Evolutionary conservation across 805 yeast genomes (phyloP), one percentile per base, ranked within the genome.

Genomic region (Candida piceae): DNA sequence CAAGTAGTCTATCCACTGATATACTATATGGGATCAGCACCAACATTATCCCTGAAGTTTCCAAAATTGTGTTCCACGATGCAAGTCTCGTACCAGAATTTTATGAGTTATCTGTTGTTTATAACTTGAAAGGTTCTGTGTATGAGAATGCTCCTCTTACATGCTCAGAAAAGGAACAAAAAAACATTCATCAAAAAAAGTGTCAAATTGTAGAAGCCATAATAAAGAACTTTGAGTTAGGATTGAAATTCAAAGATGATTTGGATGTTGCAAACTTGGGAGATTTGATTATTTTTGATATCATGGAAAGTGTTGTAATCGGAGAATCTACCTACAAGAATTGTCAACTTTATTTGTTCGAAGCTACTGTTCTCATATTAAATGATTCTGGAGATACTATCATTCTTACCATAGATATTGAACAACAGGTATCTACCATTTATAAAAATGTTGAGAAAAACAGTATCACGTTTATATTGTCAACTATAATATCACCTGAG

Each of bases 191-290:
- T 36, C 34, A 40, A 13, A 41, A 38, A 20, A 56, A 56, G 29
- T 45, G 36, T 20, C 43, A 48, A 7, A 51, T 55, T 5, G 48
- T 53, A 11, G 38, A 53, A 27, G 45, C 33, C 18, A 31, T 57
- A 5, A 34, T 53, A 6, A 25, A 24, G 29, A 47, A 42, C 20
- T 47, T 55, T 21, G 47, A 49, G 29, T 21, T 34, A 7, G 40
- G 39, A 8, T 32, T 38, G 5, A 33, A 39, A 3, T 18, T 30
- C 27, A 39, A 37, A 4, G 22, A 31, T 4, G 39, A 32, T 7
- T 29, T 54, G 9, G 55, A 55, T 36, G 32, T 53, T 22, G 45
- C 49, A 7, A 46, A 47, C 32, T 18, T 52, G 9, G 62, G 61
- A 1, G 34, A 37, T 11, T 26, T 58, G 29, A 32, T 53, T 7